Conservation (phyloP, 192 early-diverging fungal genomes). For the Bifiguratus adelaidae region DNA sequence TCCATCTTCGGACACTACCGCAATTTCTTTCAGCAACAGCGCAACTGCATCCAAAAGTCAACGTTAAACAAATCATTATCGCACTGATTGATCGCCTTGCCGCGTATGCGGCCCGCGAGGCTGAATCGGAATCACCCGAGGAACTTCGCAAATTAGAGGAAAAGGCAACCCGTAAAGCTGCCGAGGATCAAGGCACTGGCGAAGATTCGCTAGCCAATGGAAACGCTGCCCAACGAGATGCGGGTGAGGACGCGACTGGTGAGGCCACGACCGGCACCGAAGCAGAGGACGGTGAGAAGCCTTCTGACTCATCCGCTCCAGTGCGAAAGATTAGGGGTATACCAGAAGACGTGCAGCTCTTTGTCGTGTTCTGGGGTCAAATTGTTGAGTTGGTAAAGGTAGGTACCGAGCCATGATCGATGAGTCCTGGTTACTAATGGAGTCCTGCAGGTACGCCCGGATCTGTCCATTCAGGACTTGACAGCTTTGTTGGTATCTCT, state of each 20-base stretch:
- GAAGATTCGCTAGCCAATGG: constrained; percentile 19
- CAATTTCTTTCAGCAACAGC: constrained; percentile 85
- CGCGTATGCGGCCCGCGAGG: constrained; percentile 76
- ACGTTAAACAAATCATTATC: constrained; percentile 96
- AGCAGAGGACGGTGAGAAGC: constrained; percentile 12
- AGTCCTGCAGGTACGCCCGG: constrained; percentile 61
- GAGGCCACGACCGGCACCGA: constrained; percentile 3
- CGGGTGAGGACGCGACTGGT: background rate
- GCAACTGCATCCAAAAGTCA: constrained; percentile 84
- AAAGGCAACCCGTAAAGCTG: constrained; percentile 24
- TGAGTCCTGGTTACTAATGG: background rate
- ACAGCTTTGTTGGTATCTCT: constrained; percentile 82
- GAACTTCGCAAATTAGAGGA: constrained; percentile 20
- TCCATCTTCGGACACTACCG: constrained; percentile 86
- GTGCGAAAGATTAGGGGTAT: constrained; percentile 57
- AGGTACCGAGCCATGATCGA: background rate
- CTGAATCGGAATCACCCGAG: constrained; percentile 30
- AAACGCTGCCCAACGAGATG: constrained; percentile 14
- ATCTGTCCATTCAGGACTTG: constrained; percentile 88
- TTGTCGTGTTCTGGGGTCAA: constrained; percentile 97
- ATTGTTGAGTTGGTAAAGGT: constrained; percentile 86
- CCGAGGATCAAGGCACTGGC: constrained; percentile 7
- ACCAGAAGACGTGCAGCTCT: constrained; percentile 79
- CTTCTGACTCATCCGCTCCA: constrained; percentile 14
- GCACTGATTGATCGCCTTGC: constrained; percentile 90